These are phyloP conservation scores for Monosporascus sp. DNA, from an alignment of 2,329 filamentous ascomycete species.

Conservation along the genomic window DNA sequence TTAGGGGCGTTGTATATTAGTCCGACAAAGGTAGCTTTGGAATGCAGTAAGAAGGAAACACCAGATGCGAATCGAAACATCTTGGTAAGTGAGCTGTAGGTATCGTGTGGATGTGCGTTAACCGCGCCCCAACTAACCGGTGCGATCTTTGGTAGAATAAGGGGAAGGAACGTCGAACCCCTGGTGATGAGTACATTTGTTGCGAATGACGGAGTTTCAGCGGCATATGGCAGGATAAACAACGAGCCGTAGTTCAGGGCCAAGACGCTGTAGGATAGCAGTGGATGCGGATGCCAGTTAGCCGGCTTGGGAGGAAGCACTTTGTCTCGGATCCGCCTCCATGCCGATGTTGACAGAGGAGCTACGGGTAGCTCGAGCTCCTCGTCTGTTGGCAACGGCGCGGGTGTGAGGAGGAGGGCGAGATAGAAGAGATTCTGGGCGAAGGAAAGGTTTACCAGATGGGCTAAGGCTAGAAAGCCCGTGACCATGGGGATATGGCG, in stretches of 20 bases:
- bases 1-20: conserved; percentile 43
- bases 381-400: conserved; percentile 33
- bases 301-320: conserved; percentile 36
- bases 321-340: conserved; percentile 21
- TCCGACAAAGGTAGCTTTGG: conserved; percentile 36
- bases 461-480: conserved; percentile 53
- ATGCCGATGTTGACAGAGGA: conserved; percentile 25
- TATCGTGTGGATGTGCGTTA: conserved; percentile 33
- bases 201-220: conserved; percentile 35
- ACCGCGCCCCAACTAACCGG: conserved; percentile 44
- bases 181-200: conserved; percentile 28
- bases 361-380: conserved; percentile 23
- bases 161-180: conserved; percentile 38
- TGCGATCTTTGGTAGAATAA: conserved; percentile 41
- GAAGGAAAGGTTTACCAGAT: conserved; percentile 55
- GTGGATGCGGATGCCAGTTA: conserved; percentile 37
- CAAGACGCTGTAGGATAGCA: conserved; percentile 29
- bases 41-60: conserved; percentile 39
- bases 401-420: conserved; percentile 50
- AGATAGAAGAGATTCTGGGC: conserved; percentile 61
- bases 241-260: conserved; percentile 30
- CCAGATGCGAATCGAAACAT: conserved; percentile 44
- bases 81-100: conserved; percentile 35
- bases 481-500: conserved; percentile 50
- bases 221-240: conserved; percentile 34